Conservation (phyloP, 148 eudicot species). For the Vaccinium corymbosum region DNA sequence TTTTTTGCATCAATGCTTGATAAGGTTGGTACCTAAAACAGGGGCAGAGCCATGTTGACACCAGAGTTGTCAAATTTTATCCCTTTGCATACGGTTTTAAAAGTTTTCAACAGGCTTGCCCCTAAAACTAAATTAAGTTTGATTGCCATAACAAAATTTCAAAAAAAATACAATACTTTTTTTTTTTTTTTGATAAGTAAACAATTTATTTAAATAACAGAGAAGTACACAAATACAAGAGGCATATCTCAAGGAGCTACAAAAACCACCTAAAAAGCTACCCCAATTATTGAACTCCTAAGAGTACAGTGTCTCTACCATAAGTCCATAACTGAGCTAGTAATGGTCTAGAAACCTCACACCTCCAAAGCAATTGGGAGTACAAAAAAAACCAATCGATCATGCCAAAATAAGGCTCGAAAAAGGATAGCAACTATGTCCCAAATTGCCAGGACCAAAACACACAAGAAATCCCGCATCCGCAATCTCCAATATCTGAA, state of each 20-base stretch:
- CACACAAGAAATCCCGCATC: not conserved
- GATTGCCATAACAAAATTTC: not conserved
- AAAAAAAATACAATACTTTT: not conserved
- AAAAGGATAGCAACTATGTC: not conserved
- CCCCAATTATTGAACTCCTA: not conserved
- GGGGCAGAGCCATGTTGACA: not conserved
- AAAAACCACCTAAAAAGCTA: not conserved
- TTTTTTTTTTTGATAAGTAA: too few relatives aligned
- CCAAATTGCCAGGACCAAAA: not conserved
- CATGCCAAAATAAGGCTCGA: not conserved
- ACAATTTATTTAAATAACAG: too few relatives aligned
- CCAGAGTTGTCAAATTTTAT: not conserved
- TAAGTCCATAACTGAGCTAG: not conserved
- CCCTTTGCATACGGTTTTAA: not conserved
- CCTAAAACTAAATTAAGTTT: not conserved
- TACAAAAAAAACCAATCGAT: not conserved
- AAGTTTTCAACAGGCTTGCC: not conserved
- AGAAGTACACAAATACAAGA: not conserved
- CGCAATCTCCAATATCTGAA: not conserved
- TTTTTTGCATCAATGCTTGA: not conserved
- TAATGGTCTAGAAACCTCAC: not conserved
- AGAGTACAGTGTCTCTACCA: not conserved
- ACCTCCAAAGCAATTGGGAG: not conserved
- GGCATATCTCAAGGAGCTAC: not conserved
- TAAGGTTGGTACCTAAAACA: not conserved